phyloP scores from a whole-genome alignment of 192 early-diverging fungal genomes.

The Linnemannia zychae region DNA sequence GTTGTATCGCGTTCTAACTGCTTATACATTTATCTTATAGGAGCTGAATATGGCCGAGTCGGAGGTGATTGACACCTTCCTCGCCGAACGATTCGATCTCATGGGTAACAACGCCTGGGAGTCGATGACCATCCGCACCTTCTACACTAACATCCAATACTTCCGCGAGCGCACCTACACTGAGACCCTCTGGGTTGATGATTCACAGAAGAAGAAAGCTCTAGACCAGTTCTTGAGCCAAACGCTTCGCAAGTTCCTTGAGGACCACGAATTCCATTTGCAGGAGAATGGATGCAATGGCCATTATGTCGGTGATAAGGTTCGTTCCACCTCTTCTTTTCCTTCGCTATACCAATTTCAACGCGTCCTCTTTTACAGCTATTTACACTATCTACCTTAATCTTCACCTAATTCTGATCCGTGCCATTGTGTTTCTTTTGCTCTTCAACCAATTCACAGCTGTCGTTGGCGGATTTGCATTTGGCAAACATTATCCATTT shows the following conservation, averaged over 20 bases:
- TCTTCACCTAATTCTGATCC: not conserved
- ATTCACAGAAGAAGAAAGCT: not conserved
- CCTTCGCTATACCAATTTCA: not conserved
- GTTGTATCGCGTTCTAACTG: too few relatives aligned
- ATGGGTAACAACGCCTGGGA: constrained; percentile 42
- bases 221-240: constrained; percentile 11
- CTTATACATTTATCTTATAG: not conserved
- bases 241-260: constrained; percentile 25
- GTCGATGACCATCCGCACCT: constrained; percentile 26
- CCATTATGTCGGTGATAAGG: constrained; percentile 47
- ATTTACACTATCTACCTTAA: not conserved
- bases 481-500: constrained; percentile 33
- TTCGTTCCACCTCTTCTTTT: not conserved
- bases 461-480: constrained; percentile 38
- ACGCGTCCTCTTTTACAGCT: not conserved
- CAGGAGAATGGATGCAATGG: constrained; percentile 43
- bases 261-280: constrained; percentile 47
- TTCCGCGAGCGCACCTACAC: constrained; percentile 32
- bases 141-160: constrained; percentile 34
- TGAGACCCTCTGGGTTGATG: not conserved
- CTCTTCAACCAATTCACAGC: not conserved
- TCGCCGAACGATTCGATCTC: constrained; percentile 32
- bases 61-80: constrained; percentile 41
- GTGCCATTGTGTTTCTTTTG: too few relatives aligned
- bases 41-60: constrained; percentile 32